Evolutionary conservation across 495 filamentous ascomycete genomes (phyloP), one percentile per base, ranked within the genome.

Genomic region (Hyaloscypha variabilis): DNA sequence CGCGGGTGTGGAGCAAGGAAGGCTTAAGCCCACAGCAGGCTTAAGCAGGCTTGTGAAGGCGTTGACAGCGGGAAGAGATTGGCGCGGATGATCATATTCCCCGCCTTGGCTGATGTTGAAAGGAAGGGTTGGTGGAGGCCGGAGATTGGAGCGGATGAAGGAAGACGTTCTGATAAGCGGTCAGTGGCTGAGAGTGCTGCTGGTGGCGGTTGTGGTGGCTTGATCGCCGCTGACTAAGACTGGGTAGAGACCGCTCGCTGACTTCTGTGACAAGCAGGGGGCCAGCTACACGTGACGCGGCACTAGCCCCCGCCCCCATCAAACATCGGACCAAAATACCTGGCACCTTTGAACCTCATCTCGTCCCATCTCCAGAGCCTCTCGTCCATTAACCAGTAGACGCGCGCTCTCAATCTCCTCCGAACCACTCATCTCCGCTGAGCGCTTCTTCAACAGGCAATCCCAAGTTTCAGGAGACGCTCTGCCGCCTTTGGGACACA

Each of bases 331-430:
- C 39, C 39, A 13, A 54, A 24, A 25, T 54, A 28, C 17, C 31
- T 54, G 8, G 8, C 19, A 24, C 21, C 21, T 17, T 17, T 54
- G 51, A 54, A 24, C 19, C 25, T 28, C 51, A 54, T 29, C 24
- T 58, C 54, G 54, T 58, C 29, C 29, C 54, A 58, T 58, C 54
- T 54, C 26, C 54, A 3, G 14, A 21, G 0, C 24, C 25, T 58
- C 54, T 19, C 25, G 19, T n/a, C 26, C 54, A 58, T 57, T 64
- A 64, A 13, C 60, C 54, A 64, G 31, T 64, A 58, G 62, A 64
- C 62, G 62, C 62, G 62, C 62, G 62, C 54, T 23, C 54, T 58
- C 21, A 23, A 11, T 26, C 34, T 58, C 62, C 21, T 25, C 24
- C 31, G 51, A 52, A 64, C 62, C 62, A 64, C 24, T 52, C 54